phyloP scores from a whole-genome alignment of 139 green algal species.

The Coelastrella sp. region DNA sequence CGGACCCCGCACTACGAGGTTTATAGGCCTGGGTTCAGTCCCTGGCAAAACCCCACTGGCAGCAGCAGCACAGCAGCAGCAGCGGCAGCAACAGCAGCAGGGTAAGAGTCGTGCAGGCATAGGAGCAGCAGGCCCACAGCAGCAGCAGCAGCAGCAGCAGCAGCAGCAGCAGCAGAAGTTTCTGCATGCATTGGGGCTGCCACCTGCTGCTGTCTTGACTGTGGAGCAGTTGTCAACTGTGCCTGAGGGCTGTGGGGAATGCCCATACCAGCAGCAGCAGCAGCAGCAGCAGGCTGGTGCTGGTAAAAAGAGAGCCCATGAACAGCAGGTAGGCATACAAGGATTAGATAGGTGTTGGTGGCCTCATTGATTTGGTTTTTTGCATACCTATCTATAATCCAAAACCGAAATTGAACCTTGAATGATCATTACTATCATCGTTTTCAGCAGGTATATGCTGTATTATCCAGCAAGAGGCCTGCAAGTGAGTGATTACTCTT shows the following conservation, averaged over 20 bases:
- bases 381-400: background rate
- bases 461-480: background rate
- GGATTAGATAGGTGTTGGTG: background rate
- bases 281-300: background rate
- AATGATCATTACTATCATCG: too few relatives aligned
- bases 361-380: background rate
- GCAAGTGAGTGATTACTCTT: background rate
- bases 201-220: constrained; percentile 73
- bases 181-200: constrained; percentile 86
- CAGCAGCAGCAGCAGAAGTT: constrained; percentile 75
- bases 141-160: constrained; percentile 38
- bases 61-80: background rate
- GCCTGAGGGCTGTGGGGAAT: constrained; percentile 71
- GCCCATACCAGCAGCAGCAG: constrained; percentile 55
- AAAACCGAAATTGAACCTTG: too few relatives aligned
- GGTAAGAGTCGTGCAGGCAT: constrained; percentile 1
- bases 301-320: background rate
- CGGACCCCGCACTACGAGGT: constrained; percentile 85
- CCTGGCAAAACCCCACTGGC: constrained; percentile 7
- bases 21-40: constrained; percentile 85
- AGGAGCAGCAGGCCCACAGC: background rate
- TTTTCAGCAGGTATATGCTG: background rate
- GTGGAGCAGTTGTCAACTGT: constrained; percentile 58
- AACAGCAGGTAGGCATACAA: background rate
- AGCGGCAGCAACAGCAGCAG: constrained; percentile 28